A percentile compares a stretch with the other conserved stretches of the same genome.
Evolutionary conservation across 2,329 filamentous ascomycete species (phyloP).

Genomic region (Fusarium dimerum): DNA sequence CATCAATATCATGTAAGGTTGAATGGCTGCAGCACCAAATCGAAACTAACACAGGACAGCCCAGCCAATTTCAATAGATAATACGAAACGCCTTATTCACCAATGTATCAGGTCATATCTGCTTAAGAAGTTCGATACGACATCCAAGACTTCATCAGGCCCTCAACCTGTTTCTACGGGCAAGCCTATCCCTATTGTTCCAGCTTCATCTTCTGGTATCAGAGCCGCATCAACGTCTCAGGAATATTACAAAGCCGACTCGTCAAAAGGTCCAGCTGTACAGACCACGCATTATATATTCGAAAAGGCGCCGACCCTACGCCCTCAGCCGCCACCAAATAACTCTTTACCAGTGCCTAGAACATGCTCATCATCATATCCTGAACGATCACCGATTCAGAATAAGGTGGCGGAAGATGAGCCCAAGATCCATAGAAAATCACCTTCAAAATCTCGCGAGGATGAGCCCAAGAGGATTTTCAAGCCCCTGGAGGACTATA

Average conservation of each 20-base stretch:
- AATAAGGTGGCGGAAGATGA: constrained; percentile 12
- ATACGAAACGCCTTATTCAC: constrained; percentile 35
- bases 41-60: constrained; percentile 21
- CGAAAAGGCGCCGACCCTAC: constrained; percentile 40
- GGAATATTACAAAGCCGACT: background rate
- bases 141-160: constrained; percentile 15
- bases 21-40: no score
- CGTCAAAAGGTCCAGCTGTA: constrained; percentile 20
- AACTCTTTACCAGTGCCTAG: constrained; percentile 26
- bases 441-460: constrained; percentile 16
- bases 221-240: constrained; percentile 2
- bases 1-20: constrained; percentile 5
- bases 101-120: constrained; percentile 37
- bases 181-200: constrained; percentile 23
- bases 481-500: constrained; percentile 74
- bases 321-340: constrained; percentile 32
- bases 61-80: constrained; percentile 35
- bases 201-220: constrained; percentile 17
- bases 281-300: constrained; percentile 33
- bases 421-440: constrained; percentile 15
- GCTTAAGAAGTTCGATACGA: constrained; percentile 23
- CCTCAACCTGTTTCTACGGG: constrained; percentile 10
- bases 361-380: constrained; percentile 49
- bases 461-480: constrained; percentile 64
- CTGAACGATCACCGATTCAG: constrained; percentile 38